Base-by-base conservation (phyloP, 257 asterid species). In the Fraxinus excelsior region DNA sequence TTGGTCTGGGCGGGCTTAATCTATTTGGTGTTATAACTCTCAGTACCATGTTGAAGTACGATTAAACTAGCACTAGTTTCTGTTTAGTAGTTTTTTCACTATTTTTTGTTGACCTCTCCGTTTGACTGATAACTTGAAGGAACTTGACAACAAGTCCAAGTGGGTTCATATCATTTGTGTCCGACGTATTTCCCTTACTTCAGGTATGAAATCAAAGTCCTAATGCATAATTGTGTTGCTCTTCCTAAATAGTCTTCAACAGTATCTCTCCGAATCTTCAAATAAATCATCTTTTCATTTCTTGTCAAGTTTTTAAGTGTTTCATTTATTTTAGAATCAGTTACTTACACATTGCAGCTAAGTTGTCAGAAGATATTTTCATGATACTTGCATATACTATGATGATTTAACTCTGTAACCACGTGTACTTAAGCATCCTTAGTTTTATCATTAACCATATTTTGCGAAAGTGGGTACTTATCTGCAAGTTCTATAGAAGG, bases 1-100 rank as follows among this genome's bases (percentile, higher is more conserved):
- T 92, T 71, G 99, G 97, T 85, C 93, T 96, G 75, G 99, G 99
- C 68, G 96, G 94, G 71, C 88, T 96, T 71, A 96, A 96, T 87
- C 86, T 96, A 5, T 84, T 91, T 79, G 99, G 99, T 70, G 94
- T 93, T 82, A 75, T 96, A 78, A 29, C 89, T 86, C 99, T 96
- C 66, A 93, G 99, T 76, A 78, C 94, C 88, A 89, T 96, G 97
- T 77, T 93, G 86, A 91, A 88, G 99, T 96, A 91, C 13, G 89
- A 81, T 65, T 78, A 82, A 78, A 67, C 77, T 81, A 75, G 71
- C 76, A 53, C 78, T 82, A 58, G 42, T 79, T 85, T 79, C 53
- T 70, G 23, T 78, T 51, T n/a, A 67, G 44, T 46, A 28, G 72
- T 31, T 67, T 64, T 40, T 80, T 71, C n/a, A 16, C 65, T 34